phyloP scores from a whole-genome alignment of 768 basidiomycete species.

The Amanita pallidorosea region DNA sequence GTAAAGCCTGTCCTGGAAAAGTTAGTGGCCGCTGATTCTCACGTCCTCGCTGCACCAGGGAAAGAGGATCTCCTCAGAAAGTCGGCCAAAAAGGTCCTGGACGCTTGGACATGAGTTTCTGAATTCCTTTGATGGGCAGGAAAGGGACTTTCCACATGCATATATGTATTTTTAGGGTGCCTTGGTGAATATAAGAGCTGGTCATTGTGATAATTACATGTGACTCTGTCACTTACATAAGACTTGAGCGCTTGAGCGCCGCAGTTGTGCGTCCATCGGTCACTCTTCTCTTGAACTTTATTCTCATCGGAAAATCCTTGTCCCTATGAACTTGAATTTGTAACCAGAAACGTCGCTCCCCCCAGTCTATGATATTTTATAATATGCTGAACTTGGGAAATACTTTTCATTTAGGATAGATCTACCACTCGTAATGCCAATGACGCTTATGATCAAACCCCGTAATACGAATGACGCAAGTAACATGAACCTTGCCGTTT shows the following conservation, averaged over 20 bases:
- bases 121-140: not conserved
- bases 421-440: not conserved
- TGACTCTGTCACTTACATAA: too few species aligned
- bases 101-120: constrained; percentile 20
- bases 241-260: too few species aligned
- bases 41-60: constrained; percentile 17
- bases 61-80: constrained; percentile 32
- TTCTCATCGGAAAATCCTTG: too few species aligned
- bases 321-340: too few species aligned
- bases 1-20: constrained; percentile 41
- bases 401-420: too few species aligned
- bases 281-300: too few species aligned
- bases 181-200: not conserved
- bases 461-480: not conserved
- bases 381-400: too few species aligned
- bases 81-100: constrained; percentile 27
- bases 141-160: too few species aligned
- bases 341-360: too few species aligned
- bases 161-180: not conserved
- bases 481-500: not conserved
- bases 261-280: too few species aligned
- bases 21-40: constrained; percentile 23
- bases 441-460: not conserved
- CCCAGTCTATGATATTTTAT: too few species aligned
- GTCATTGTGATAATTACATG: too few species aligned